phyloP scores from a whole-genome alignment of 208 protist genomes.

The Leishmania tropica region DNA sequence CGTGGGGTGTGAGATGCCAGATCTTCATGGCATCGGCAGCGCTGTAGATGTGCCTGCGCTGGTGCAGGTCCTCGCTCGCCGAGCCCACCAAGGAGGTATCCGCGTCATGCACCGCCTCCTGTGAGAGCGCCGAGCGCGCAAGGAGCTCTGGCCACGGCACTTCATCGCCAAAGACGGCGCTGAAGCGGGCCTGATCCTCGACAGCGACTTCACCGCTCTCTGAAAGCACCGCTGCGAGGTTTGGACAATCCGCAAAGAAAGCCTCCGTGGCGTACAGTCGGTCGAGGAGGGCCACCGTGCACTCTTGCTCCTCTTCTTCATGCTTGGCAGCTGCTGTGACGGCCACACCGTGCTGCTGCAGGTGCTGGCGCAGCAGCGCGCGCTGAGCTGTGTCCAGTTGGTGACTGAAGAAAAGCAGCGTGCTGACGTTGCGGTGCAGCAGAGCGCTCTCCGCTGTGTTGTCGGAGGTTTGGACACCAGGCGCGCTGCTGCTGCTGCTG shows the following conservation, averaged over 20 bases:
- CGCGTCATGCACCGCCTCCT: constrained; percentile 1
- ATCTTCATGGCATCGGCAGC: constrained; percentile 28
- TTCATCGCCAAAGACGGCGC: constrained; percentile 25
- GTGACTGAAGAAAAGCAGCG: constrained; percentile 28
- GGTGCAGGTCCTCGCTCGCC: not conserved
- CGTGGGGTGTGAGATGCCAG: constrained; percentile 18
- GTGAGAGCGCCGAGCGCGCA: not conserved
- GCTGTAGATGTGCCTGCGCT: constrained; percentile 19
- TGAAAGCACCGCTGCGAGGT: constrained; percentile 18
- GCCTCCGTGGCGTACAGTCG: constrained; percentile 26
- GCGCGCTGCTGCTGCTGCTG: not conserved
- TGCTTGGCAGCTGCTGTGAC: constrained; percentile 3
- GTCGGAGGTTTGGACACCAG: not conserved
- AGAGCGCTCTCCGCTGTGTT: not conserved
- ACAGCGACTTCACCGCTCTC: constrained; percentile 5
- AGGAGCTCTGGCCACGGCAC: constrained; percentile 19
- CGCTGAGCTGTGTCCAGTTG: constrained; percentile 10
- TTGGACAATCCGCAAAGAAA: constrained; percentile 6
- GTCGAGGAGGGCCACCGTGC: constrained; percentile 27
- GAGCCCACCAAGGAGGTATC: not conserved
- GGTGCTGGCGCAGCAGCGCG: constrained; percentile 13
- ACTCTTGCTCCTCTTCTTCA: constrained; percentile 31
- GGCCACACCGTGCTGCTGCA: constrained; percentile 16
- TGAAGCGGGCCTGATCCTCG: constrained; percentile 32
- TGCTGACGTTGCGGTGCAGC: constrained; percentile 26